These are phyloP conservation scores for Panicum virgatum DNA, from an alignment of 202 grass and related monocot genomes.

Conservation along the genomic window DNA sequence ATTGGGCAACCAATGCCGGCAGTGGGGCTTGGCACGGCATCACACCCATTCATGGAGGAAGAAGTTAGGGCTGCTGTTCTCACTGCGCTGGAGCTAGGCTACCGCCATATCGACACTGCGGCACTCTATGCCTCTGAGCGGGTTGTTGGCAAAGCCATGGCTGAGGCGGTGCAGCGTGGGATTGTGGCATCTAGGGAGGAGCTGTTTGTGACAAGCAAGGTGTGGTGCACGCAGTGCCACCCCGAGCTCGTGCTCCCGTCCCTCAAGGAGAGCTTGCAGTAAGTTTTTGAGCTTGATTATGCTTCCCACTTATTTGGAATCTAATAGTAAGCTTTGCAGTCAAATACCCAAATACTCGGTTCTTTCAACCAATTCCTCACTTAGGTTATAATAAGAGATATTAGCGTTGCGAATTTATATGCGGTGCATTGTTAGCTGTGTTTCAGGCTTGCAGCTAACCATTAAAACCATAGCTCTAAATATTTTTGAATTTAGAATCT, in stretches of 20 bases:
- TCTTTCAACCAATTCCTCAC: not conserved
- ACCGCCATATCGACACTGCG: conserved; percentile 73
- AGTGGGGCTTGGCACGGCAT: conserved; percentile 50
- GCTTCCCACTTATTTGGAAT: not conserved
- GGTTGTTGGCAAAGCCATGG: conserved; percentile 50
- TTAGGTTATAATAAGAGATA: not conserved
- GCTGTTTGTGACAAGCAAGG: conserved; percentile 75
- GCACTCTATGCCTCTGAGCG: conserved; percentile 62
- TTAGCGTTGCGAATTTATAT: not conserved
- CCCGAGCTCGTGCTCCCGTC: conserved; percentile 58
- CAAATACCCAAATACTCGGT: not conserved
- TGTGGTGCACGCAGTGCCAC: conserved; percentile 76
- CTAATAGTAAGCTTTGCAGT: not conserved
- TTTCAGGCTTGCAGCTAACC: not conserved
- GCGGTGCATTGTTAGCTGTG: not conserved
- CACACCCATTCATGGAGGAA: conserved; percentile 20
- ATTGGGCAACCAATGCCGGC: conserved; percentile 22
- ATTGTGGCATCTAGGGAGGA: conserved; percentile 50
- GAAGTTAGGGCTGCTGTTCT: conserved; percentile 38
- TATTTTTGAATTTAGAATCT: not conserved
- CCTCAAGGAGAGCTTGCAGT: conserved; percentile 53
- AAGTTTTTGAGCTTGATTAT: conserved; percentile 24
- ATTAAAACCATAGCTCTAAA: not conserved
- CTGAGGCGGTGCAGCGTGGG: conserved; percentile 41
- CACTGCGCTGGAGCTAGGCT: conserved; percentile 59